Evolutionary conservation across 345 rosid species (phyloP).

Genomic region (Geranium brycei): DNA sequence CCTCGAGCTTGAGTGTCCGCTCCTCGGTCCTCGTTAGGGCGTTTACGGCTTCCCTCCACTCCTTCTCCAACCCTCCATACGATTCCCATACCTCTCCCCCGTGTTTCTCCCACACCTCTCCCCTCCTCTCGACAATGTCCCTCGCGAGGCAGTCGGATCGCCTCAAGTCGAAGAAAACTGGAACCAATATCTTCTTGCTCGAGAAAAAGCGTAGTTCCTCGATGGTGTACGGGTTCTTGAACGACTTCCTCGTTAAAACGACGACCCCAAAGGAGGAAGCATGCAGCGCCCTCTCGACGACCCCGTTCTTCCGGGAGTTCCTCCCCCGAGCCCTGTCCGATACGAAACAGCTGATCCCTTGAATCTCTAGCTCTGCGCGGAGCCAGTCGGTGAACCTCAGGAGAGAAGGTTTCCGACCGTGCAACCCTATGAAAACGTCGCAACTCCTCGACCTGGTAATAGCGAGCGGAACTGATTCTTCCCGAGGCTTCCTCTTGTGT

Average conservation of each 20-base stretch:
- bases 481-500: constrained; percentile 25
- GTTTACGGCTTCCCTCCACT: constrained; percentile 82
- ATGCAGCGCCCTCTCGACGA: constrained; percentile 70
- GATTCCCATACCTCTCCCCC: constrained; percentile 79
- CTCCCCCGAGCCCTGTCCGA: constrained; percentile 71
- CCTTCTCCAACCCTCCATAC: constrained; percentile 81
- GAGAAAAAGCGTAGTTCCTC: constrained; percentile 79
- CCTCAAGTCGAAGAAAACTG: constrained; percentile 64
- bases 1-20: constrained; percentile 84
- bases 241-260: constrained; percentile 64
- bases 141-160: constrained; percentile 81
- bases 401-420: constrained; percentile 67
- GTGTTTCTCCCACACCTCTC: constrained; percentile 85
- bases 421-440: constrained; percentile 71
- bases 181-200: constrained; percentile 78
- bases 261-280: constrained; percentile 78
- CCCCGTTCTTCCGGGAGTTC: constrained; percentile 51
- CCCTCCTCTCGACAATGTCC: constrained; percentile 88
- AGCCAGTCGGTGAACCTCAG: constrained; percentile 78
- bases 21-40: constrained; percentile 63
- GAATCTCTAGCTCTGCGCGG: constrained; percentile 76
- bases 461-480: constrained; percentile 43
- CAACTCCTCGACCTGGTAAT: constrained; percentile 57
- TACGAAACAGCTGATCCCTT: constrained; percentile 84
- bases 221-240: constrained; percentile 61